Evolutionary conservation across 768 basidiomycete genomes (phyloP).

Genomic region (Boletus barrowsii): DNA sequence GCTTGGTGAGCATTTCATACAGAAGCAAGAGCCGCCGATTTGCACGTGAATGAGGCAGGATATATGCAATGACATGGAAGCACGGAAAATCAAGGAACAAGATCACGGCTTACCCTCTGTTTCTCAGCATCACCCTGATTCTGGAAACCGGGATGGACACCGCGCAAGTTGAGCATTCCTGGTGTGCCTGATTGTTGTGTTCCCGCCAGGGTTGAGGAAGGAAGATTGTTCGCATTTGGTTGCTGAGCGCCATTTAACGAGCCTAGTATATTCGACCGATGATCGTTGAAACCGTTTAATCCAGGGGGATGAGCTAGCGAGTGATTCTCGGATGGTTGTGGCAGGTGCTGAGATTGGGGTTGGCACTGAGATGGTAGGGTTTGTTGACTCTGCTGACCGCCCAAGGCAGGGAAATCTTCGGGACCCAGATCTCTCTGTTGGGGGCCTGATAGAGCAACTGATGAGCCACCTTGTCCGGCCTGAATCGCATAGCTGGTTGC

Average conservation of each 20-base stretch:
- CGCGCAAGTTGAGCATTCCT: constrained; percentile 61
- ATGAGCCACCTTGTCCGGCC: constrained; percentile 53
- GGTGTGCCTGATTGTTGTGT: constrained; percentile 55
- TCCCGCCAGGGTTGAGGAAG: constrained; percentile 35
- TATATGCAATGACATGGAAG: constrained; percentile 2
- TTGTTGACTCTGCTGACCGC: constrained; percentile 51
- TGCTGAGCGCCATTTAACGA: constrained; percentile 37
- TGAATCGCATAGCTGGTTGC: constrained; percentile 81
- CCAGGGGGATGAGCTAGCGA: constrained; percentile 63
- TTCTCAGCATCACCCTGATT: constrained; percentile 66
- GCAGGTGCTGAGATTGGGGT: constrained; percentile 29
- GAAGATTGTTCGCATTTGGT: constrained; percentile 14
- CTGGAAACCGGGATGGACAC: constrained; percentile 44
- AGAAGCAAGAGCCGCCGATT: not conserved
- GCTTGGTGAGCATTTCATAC: constrained; percentile 6
- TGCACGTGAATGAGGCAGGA: not conserved
- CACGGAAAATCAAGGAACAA: not conserved
- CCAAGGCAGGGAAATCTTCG: constrained; percentile 87
- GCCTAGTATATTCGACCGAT: constrained; percentile 58
- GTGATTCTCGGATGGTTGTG: constrained; percentile 32
- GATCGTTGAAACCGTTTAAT: constrained; percentile 61
- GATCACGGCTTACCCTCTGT: constrained; percentile 49
- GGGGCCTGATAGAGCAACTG: constrained; percentile 3
- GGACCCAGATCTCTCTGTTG: constrained; percentile 56
- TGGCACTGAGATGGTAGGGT: constrained; percentile 24